A percentile compares a stretch with the other conserved stretches of the same genome.
phyloP scores from a whole-genome alignment of 345 rosid genomes.

The Fremontodendron californicum region DNA sequence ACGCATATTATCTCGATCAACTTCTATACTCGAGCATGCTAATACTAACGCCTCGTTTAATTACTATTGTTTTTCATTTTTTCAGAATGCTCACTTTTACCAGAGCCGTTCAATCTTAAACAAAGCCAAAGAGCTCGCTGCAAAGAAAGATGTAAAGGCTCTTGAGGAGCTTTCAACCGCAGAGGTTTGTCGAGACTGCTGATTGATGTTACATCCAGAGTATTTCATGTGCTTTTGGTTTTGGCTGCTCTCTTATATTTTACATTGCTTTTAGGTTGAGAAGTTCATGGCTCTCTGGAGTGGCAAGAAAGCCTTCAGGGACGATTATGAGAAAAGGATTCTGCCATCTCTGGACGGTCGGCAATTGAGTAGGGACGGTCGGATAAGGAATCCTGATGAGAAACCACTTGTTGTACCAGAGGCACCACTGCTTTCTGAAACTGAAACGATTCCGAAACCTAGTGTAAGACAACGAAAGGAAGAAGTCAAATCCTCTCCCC shows the following conservation, averaged over 20 bases:
- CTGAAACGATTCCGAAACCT: conserved; percentile 44
- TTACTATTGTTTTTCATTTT: not conserved
- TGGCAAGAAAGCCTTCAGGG: conserved; percentile 63
- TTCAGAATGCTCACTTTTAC: conserved; percentile 45
- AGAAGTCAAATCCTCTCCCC: conserved; percentile 46
- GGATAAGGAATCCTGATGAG: conserved; percentile 56
- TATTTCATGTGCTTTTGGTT: not conserved
- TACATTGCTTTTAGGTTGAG: conserved; percentile 46
- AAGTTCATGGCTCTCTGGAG: conserved; percentile 78
- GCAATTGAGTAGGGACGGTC: conserved; percentile 66
- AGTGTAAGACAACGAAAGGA: conserved; percentile 55
- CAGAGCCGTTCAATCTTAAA: conserved; percentile 36
- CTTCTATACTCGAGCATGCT: not conserved
- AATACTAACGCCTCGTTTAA: not conserved
- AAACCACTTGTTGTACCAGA: conserved; percentile 50
- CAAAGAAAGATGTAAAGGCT: conserved; percentile 42
- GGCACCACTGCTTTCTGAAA: conserved; percentile 28
- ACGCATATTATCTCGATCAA: not conserved
- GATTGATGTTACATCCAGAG: not conserved
- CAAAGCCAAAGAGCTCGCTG: conserved; percentile 48
- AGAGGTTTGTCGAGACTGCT: conserved; percentile 37
- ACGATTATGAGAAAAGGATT: conserved; percentile 75
- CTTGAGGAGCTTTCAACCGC: conserved; percentile 39
- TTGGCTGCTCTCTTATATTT: conserved; percentile 18
- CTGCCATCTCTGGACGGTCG: conserved; percentile 54